A percentile compares a stretch with the other conserved stretches of the same genome.
These are phyloP conservation scores for Chloranthus sessilifolius DNA, from an alignment of 164 flowering plant species.

Conservation along the genomic window DNA sequence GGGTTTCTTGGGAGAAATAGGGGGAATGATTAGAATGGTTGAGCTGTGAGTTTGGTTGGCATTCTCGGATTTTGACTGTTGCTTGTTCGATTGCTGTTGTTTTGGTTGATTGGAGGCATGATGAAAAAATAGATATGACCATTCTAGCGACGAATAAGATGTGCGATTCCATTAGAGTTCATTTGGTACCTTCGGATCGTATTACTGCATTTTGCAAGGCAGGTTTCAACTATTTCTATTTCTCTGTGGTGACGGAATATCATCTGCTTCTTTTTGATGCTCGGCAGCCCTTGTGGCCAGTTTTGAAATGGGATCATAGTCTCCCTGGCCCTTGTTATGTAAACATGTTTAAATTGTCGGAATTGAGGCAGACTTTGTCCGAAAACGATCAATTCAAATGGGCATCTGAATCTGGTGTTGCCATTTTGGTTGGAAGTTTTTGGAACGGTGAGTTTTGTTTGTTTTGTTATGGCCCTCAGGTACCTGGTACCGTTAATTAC, in stretches of 20 bases:
- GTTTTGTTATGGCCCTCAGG: constrained; percentile 69
- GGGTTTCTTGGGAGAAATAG: constrained; percentile 17
- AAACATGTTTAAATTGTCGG: constrained; percentile 45
- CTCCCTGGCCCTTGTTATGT: constrained; percentile 45
- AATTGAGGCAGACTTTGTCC: constrained; percentile 42
- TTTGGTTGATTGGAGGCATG: constrained; percentile 52
- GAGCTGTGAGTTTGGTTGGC: constrained; percentile 75
- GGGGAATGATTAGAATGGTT: constrained; percentile 59
- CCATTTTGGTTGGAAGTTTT: constrained; percentile 71
- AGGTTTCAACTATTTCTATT: constrained; percentile 40
- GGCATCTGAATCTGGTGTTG: constrained; percentile 54
- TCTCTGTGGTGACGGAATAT: constrained; percentile 41
- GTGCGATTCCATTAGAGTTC: constrained; percentile 16
- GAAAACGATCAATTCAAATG: constrained; percentile 22
- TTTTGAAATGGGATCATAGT: constrained; percentile 69
- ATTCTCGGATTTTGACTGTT: constrained; percentile 59
- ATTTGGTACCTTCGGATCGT: constrained; percentile 24
- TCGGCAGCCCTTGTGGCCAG: constrained; percentile 55
- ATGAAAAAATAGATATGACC: constrained; percentile 22
- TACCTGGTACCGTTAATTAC: constrained; percentile 19
- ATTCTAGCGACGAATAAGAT: constrained; percentile 41
- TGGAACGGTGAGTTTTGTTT: constrained; percentile 55
- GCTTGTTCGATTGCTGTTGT: constrained; percentile 45
- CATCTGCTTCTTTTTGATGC: constrained; percentile 58
- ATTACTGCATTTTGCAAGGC: constrained; percentile 53